phyloP scores from a whole-genome alignment of 2,329 filamentous ascomycete species.

The Penicillium sp. region DNA sequence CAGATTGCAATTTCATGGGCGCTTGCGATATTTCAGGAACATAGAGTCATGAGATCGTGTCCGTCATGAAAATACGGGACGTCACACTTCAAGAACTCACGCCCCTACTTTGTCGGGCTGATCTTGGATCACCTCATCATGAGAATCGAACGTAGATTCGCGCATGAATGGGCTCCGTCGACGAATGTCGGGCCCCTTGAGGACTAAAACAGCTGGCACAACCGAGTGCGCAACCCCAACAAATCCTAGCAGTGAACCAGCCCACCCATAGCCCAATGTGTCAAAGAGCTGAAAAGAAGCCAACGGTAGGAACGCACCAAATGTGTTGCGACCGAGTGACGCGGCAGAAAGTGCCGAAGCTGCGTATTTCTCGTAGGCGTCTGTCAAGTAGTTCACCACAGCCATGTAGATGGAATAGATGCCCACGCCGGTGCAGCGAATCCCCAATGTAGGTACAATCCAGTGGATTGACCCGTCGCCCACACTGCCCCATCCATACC shows the following conservation, averaged over 20 bases:
- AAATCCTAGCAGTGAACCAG: constrained; percentile 47
- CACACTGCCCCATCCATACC: constrained; percentile 38
- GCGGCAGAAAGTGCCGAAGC: constrained; percentile 51
- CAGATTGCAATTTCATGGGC: no score
- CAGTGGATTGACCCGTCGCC: constrained; percentile 30
- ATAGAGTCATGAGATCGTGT: not conserved
- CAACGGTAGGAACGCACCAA: constrained; percentile 52
- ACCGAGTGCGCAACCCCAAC: constrained; percentile 43
- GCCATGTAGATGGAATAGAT: constrained; percentile 51
- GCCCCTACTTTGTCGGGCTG: constrained; percentile 1
- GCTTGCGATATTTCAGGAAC: no score
- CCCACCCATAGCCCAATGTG: constrained; percentile 48
- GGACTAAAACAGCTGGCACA: constrained; percentile 46
- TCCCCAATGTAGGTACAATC: constrained; percentile 37
- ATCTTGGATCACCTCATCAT: constrained; percentile 7
- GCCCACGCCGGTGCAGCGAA: constrained; percentile 43
- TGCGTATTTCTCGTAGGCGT: constrained; percentile 53
- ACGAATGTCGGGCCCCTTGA: constrained; percentile 45
- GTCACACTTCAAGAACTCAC: not conserved
- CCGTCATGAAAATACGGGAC: not conserved
- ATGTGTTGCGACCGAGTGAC: constrained; percentile 47
- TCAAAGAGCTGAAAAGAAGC: constrained; percentile 45
- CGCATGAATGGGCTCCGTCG: constrained; percentile 35
- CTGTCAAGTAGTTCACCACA: constrained; percentile 52
- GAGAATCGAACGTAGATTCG: constrained; percentile 27